These are phyloP conservation scores for Acarospora socialis DNA, from an alignment of 2,329 filamentous ascomycete genomes.

Conservation along the genomic window DNA sequence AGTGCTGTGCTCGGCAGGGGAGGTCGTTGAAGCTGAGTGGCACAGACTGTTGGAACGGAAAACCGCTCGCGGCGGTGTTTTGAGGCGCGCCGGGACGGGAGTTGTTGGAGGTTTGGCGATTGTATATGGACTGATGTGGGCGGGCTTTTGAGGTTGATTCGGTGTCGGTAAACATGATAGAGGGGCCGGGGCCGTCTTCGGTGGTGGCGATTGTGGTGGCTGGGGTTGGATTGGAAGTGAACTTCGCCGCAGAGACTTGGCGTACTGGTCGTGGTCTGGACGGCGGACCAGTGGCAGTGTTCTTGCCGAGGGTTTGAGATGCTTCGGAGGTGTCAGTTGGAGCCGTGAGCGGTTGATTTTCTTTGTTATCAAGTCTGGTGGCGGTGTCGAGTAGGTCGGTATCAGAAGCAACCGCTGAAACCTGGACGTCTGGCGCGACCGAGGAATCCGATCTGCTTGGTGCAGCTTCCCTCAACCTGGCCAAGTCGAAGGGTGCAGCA, in stretches of 20 bases:
- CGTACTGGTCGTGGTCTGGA: constrained; percentile 22
- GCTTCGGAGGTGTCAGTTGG: no score
- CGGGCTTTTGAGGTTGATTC: constrained; percentile 21
- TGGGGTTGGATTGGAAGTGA: constrained; percentile 60
- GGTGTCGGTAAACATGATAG: constrained; percentile 58
- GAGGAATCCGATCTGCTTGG: no score
- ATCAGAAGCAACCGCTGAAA: no score
- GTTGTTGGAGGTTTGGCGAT: constrained; percentile 1
- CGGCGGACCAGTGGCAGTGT: constrained; percentile 18
- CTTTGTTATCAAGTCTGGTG: no score
- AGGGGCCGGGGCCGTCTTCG: constrained; percentile 51
- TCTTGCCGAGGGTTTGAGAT: no score
- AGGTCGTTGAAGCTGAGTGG: constrained; percentile 76
- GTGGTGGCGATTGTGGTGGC: constrained; percentile 49
- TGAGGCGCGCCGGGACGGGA: constrained; percentile 4
- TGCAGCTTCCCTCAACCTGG: no score
- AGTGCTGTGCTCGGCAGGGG: constrained; percentile 68
- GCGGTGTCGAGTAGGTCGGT: no score
- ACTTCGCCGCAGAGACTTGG: constrained; percentile 45
- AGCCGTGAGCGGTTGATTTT: no score
- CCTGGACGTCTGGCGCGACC: no score
- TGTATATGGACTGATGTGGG: constrained; percentile 24
- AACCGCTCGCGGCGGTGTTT: constrained; percentile 28
- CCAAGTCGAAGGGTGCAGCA: no score
- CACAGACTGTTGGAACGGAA: constrained; percentile 45